phyloP scores from a whole-genome alignment of 441 rosid species.

The Bocquillonia castaneifolia region DNA sequence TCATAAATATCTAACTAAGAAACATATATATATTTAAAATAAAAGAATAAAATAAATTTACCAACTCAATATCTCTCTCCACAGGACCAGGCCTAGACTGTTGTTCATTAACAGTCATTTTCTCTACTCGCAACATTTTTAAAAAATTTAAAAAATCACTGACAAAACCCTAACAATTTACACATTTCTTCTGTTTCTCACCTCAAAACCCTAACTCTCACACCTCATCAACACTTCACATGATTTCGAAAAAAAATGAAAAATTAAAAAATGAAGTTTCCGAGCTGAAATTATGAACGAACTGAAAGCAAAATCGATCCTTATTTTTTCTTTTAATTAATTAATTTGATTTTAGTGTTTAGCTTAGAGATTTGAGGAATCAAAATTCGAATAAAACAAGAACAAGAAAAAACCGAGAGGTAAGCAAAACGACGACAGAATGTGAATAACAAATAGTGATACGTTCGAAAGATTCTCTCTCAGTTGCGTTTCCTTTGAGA shows the following conservation, averaged over 20 bases:
- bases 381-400: constrained; percentile 16
- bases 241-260: not conserved
- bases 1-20: not conserved
- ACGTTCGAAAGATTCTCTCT: constrained; percentile 24
- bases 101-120: constrained; percentile 48
- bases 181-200: constrained; percentile 12
- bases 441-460: constrained; percentile 8
- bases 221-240: not conserved
- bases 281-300: not conserved
- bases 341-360: not conserved
- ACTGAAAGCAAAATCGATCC: not conserved
- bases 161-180: constrained; percentile 4
- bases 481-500: too few relatives aligned
- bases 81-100: constrained; percentile 34
- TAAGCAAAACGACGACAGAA: constrained; percentile 28
- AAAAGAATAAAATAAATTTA: constrained; percentile 20
- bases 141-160: constrained; percentile 11
- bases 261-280: not conserved
- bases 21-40: not conserved
- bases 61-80: constrained; percentile 71
- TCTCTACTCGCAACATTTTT: constrained; percentile 25
- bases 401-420: not conserved
- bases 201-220: constrained; percentile 14
- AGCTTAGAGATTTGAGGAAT: not conserved
- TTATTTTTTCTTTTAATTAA: too few relatives aligned